Base-by-base conservation (phyloP, 257 asterid species). In the Craterostigma plantagineum region DNA sequence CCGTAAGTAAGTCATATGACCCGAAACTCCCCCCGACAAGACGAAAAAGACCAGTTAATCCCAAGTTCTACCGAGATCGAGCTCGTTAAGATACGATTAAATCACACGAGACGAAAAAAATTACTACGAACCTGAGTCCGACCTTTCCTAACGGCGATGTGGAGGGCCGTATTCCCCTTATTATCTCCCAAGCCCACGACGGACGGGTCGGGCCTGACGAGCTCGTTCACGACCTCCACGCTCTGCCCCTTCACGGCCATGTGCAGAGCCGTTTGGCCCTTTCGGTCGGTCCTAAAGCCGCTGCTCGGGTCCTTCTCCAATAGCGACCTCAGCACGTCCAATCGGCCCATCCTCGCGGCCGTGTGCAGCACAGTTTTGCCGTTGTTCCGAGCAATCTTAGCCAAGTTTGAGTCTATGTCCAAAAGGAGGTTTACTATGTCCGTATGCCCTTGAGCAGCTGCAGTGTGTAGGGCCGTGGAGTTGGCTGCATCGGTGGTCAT, bases 201-300 rank as follows among this genome's bases (percentile, higher is more conserved):
- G 33, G 86, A 57, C 0, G 92, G 69, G 50, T 90, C 95, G 0
- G 98, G 93, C 54, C 77, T 79, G 50, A 79, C 63, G 49, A 83
- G 72, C 77, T 82, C 95, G 14, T 34, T 68, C 61, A 90, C 94
- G 38, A 83, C 75, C 33, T 75, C 81, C 33, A 64, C 77, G 33
- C 70, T 83, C 56, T 83, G 92, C 11, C 92, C 95, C 71, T 90
- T 83, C 40, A 79, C 85, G 3, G 98, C 94, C 98, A 90, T 90
- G 65, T 83, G 94, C 58, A 90, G 49, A 7, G 98, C 92, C 1
- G 92, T 79, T 62, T 90, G 98, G 35, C 93, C 94, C 69, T 90
- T 90, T 17, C 81, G 66, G 51, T 90, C 98, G 1, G 77, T 67
- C 70, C 93, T 68, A 38, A 75, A 77, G 14, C 92, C 84, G 34